Evolutionary conservation across 495 filamentous ascomycete genomes (phyloP).

Genomic region (Penicillium taxi): DNA sequence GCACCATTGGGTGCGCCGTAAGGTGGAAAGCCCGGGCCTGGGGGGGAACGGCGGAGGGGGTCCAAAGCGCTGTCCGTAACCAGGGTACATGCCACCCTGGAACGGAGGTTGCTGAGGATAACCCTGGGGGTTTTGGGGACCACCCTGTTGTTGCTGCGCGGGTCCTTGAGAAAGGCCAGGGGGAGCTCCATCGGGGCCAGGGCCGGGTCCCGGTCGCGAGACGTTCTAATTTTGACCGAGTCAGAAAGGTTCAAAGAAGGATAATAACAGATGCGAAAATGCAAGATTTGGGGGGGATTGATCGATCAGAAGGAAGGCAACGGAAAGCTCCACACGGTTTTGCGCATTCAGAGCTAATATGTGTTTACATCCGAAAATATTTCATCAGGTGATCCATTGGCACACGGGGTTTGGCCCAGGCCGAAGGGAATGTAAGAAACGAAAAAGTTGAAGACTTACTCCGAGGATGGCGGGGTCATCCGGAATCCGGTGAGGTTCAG

Average conservation of each 20-base stretch:
- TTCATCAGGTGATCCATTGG: conserved; percentile 52
- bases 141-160: conserved; percentile 35
- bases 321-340: conserved; percentile 93
- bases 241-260: conserved; percentile 15
- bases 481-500: conserved; percentile 62
- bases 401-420: conserved; percentile 8
- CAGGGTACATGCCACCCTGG: conserved; percentile 39
- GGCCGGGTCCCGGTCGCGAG: conserved; percentile 22
- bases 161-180: conserved; percentile 35
- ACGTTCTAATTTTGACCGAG: conserved; percentile 28
- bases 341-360: conserved; percentile 73
- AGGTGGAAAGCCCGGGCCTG: conserved; percentile 46
- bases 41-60: conserved; percentile 56
- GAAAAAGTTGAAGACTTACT: conserved; percentile 57
- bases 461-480: conserved; percentile 96
- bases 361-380: conserved; percentile 50
- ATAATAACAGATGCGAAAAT: conserved; percentile 3
- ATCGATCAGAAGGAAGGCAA: conserved; percentile 97
- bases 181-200: conserved; percentile 23
- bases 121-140: conserved; percentile 37
- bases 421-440: neutral
- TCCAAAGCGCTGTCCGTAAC: conserved; percentile 49
- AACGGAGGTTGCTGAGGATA: conserved; percentile 47
- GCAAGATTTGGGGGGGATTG: conserved; percentile 12
- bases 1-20: conserved; percentile 59